phyloP scores from a whole-genome alignment of 257 asterid species.

The Misopates orontium region DNA sequence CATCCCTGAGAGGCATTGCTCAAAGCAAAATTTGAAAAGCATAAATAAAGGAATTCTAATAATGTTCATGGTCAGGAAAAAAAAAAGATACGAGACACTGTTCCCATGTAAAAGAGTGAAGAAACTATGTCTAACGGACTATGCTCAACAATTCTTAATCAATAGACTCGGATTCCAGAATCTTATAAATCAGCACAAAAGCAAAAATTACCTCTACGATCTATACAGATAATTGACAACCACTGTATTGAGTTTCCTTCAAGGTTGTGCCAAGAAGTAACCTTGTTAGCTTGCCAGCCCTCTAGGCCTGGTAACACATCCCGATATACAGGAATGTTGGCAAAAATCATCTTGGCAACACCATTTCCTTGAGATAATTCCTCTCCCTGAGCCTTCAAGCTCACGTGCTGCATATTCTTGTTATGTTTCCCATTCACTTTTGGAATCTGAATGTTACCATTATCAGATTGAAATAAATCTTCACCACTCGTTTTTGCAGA shows the following conservation, averaged over 20 bases:
- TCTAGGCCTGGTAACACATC: constrained; percentile 84
- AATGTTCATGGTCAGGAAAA: neutral
- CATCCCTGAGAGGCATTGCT: constrained; percentile 55
- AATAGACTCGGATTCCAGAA: neutral
- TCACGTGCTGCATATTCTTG: constrained; percentile 68
- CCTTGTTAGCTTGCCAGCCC: constrained; percentile 74
- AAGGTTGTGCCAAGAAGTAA: constrained; percentile 69
- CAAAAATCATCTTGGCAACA: constrained; percentile 43
- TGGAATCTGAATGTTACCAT: constrained; percentile 37
- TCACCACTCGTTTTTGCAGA: constrained; percentile 36
- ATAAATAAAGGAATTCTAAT: neutral
- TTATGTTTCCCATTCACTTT: constrained; percentile 70
- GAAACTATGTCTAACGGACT: neutral
- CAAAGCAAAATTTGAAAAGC: neutral
- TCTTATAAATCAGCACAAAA: neutral
- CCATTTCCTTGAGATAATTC: constrained; percentile 77
- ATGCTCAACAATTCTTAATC: neutral
- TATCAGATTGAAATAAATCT: constrained; percentile 38
- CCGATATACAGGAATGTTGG: constrained; percentile 55
- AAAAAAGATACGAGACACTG: constrained; percentile 1
- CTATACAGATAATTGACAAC: constrained; percentile 76
- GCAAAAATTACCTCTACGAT: constrained; percentile 64
- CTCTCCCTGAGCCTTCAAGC: constrained; percentile 70
- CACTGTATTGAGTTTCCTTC: constrained; percentile 92
- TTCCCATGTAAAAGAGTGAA: neutral